Evolutionary conservation across 306 rosid species (phyloP), one percentile per base, ranked within the genome.

Genomic region (Casuarina equisetifolia): DNA sequence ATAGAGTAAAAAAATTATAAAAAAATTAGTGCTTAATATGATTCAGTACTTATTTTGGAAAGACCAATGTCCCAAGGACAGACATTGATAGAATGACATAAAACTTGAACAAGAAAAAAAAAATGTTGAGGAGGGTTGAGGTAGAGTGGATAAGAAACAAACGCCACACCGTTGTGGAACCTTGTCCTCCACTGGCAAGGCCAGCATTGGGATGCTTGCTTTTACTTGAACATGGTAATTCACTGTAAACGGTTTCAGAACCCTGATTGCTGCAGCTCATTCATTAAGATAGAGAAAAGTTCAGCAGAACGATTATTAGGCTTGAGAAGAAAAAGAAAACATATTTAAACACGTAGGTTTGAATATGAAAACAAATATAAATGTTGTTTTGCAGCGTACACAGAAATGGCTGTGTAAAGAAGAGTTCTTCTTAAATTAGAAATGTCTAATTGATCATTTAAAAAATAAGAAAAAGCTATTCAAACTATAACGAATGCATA

Each of bases 401-500:
- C 49, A 1, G 40, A 67, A 9, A 4, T 17, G 51, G 8, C 71
- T 35, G 9, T 40, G 71, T 46, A 66, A 66, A 7, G 36, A 66
- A 66, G 40, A 17, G 48, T 40, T 38, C 70, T 40, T 40, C 71
- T 12, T 67, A 3, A 40, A n/a, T 35, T 67, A 42, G 46, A 42
- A 67, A 67, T 20, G 25, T 40, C 71, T n/a, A 7, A 15, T 67
- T 42, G 44, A 16, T 15, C 5, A 42, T 25, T 49, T 46, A 49
- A 39, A 20, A 46, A 51, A 63, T 17, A 8, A 54, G 61, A 54
- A 54, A 16, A 17, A 38, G 20, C 9, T 63, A 38, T 39, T 78
- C 46, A 72, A 73, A 48, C 25, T 66, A 59, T 79, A 66, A 69
- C 39, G 80, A 78, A 79, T 73, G 36, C 79, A 59, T 69, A 79